Base-by-base conservation (phyloP, 148 eudicot species). In the Fagopyrum esculentum region DNA sequence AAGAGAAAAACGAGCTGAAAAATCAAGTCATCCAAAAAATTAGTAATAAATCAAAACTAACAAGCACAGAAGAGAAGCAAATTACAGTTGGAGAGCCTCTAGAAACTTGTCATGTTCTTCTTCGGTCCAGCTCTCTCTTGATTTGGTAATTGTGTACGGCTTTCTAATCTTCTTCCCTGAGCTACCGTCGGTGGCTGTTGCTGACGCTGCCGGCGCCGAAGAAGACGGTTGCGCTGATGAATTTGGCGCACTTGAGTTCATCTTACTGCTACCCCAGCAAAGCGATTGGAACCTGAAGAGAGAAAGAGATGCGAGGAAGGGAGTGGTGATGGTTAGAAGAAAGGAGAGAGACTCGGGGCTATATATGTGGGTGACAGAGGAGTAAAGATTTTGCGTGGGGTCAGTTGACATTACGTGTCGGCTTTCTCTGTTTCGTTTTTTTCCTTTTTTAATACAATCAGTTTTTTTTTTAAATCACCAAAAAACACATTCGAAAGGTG, bases 41-140 rank as follows among this genome's bases (percentile, higher is more conserved):
- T 29, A 30, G 5, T 29, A 63, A 30, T 29, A 4, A 30, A 57
- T 9, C 63, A 19, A 57, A 17, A 15, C 1, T 16, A 52, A 57
- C 19, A 57, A 59, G 66, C 11, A 59, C 4, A 10, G 35, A 26
- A 59, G 66, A 60, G 26, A 19, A 60, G 35, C 12, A 43, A 72
- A 69, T 11, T 66, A 45, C 71, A 70, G 22, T 50, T 69, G 72
- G 16, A 87, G 87, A 30, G 91, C 91, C 84, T 87, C 91, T 40
- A 87, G 87, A 81, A 87, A 85, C 84, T 87, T 87, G 79, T 85
- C 91, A 79, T 87, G 91, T 78, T 87, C 91, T 79, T 87, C 91
- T 1, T 87, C 91, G 15, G 87, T 85, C 91, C 91, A 87, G 81
- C 88, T 87, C 73, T 87, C 91, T 76, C 91, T 81, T 48, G 91